Conservation (phyloP, 2,329 filamentous ascomycete species). For the Pseudogymnoascus verrucosus region DNA sequence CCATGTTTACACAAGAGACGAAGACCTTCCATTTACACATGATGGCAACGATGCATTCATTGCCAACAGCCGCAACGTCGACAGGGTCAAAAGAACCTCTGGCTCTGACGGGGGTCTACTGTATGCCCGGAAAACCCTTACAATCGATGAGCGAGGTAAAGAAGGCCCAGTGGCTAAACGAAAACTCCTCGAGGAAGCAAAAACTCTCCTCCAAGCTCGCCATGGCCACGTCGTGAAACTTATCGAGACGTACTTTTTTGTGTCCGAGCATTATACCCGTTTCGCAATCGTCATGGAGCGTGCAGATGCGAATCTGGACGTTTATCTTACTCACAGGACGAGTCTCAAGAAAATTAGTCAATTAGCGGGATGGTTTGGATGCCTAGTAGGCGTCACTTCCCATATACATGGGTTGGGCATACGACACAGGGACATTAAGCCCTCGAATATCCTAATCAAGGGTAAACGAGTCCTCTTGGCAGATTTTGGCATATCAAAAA, state of each 20-base stretch:
- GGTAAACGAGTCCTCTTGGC: conserved; percentile 9
- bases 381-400: conserved; percentile 10
- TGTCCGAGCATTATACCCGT: not conserved
- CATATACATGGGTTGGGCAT: not conserved
- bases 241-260: not conserved
- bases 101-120: not conserved
- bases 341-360: not conserved
- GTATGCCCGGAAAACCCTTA: not conserved
- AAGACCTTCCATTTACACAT: not conserved
- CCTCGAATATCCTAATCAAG: conserved; percentile 12
- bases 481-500: conserved; percentile 13
- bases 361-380: conserved; percentile 12
- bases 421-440: conserved; percentile 14
- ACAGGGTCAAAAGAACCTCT: not conserved
- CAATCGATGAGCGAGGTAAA: not conserved
- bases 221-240: not conserved
- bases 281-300: not conserved
- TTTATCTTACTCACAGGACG: not conserved
- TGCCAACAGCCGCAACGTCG: not conserved
- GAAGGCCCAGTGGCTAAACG: not conserved
- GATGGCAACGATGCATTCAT: not conserved
- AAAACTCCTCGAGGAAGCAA: not conserved
- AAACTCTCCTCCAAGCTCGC: not conserved
- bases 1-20: not conserved
- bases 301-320: not conserved